Conservation (phyloP, 208 protist species). For the Trypanosoma brucei region DNA sequence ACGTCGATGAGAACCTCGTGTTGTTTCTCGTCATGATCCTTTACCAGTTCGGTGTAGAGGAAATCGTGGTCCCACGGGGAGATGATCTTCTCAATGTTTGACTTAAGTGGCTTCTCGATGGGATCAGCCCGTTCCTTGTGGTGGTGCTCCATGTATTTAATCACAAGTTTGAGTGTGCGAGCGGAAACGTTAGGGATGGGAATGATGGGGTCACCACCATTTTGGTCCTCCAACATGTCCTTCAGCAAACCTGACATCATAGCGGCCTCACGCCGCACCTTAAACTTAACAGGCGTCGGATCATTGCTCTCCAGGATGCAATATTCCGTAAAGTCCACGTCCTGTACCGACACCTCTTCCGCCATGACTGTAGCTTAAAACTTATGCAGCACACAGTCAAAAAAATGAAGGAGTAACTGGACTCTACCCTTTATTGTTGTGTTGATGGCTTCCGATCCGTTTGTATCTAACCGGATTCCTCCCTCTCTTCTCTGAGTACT, state of each 20-base stretch:
- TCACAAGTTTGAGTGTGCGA: constrained; percentile 82
- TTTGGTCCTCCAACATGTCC: constrained; percentile 89
- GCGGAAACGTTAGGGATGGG: constrained; percentile 90
- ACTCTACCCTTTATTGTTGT: too few species aligned
- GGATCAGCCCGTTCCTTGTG: constrained; percentile 63
- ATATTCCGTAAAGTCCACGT: constrained; percentile 80
- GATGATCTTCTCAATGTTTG: constrained; percentile 81
- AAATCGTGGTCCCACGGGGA: constrained; percentile 86
- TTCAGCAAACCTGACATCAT: constrained; percentile 86
- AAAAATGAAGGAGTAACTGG: too few species aligned
- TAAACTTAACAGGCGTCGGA: constrained; percentile 75
- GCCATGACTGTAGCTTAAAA: constrained; percentile 30
- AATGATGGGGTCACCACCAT: constrained; percentile 77
- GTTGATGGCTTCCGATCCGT: too few species aligned
- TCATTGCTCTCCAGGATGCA: constrained; percentile 88
- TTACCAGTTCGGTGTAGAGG: constrained; percentile 78
- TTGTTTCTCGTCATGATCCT: constrained; percentile 72
- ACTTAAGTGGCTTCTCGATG: constrained; percentile 87
- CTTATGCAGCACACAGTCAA: neutral
- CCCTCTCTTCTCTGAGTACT: neutral
- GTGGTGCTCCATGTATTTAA: constrained; percentile 95
- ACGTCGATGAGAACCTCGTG: constrained; percentile 91
- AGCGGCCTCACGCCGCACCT: constrained; percentile 76
- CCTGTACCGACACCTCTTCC: constrained; percentile 39
- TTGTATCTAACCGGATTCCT: neutral